Evolutionary conservation across 2,329 filamentous ascomycete species (phyloP).

Genomic region (Harringtonia lauricola): DNA sequence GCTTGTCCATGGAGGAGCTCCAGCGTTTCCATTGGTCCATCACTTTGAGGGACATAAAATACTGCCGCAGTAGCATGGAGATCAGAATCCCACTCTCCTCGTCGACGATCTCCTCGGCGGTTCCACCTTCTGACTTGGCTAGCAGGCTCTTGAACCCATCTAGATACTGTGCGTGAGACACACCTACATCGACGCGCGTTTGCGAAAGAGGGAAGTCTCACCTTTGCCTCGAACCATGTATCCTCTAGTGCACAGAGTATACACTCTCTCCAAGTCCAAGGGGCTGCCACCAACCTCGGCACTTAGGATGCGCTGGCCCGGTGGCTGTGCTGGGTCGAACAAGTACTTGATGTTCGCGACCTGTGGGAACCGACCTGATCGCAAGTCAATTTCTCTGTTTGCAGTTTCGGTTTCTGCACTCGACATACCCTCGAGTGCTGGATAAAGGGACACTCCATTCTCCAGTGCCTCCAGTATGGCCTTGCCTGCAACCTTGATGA

Average conservation of each 20-base stretch:
- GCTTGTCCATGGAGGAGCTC: conserved; percentile 46
- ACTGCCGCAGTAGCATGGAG: conserved; percentile 77
- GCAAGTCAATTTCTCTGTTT: conserved; percentile 1
- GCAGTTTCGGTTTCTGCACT: background rate
- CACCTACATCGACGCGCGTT: no score
- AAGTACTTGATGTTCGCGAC: conserved; percentile 72
- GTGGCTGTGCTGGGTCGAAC: conserved; percentile 53
- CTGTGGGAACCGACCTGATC: conserved; percentile 60
- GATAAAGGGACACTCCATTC: conserved; percentile 71
- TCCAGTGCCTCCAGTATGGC: conserved; percentile 72
- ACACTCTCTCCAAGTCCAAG: conserved; percentile 51
- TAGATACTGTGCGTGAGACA: conserved; percentile 11
- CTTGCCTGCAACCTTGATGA: conserved; percentile 59
- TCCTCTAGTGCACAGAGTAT: conserved; percentile 67
- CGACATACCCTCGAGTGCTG: conserved; percentile 59
- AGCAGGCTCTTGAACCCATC: conserved; percentile 73
- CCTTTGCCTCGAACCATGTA: conserved; percentile 81
- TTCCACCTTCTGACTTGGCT: conserved; percentile 64
- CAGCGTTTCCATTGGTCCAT: conserved; percentile 70
- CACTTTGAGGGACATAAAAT: conserved; percentile 78
- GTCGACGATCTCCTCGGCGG: conserved; percentile 65
- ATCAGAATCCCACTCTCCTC: conserved; percentile 85
- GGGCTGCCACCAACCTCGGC: conserved; percentile 50
- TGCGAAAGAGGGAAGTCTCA: conserved; percentile 12
- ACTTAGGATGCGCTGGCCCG: conserved; percentile 51